Conservation (phyloP, 164 flowering plant genomes). For the Litsea cubeba region DNA sequence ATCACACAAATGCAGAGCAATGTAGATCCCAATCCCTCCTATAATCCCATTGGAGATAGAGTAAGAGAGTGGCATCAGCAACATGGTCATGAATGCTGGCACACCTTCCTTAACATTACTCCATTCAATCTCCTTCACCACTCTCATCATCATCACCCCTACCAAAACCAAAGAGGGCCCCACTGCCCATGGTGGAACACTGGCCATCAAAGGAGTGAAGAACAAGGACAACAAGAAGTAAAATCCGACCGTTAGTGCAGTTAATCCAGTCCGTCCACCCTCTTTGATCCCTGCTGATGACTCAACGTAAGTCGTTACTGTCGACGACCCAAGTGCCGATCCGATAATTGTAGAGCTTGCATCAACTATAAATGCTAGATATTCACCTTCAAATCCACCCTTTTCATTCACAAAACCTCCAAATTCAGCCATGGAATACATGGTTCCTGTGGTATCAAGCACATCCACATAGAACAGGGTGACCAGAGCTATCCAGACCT, state of each 20-base stretch:
- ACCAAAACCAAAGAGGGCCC: slow-evolving; percentile 83
- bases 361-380: slow-evolving; percentile 70
- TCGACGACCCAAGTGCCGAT: slow-evolving; percentile 61
- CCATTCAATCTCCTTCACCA: slow-evolving; percentile 77
- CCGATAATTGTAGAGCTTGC: slow-evolving; percentile 62
- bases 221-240: slow-evolving; percentile 64
- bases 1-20: slow-evolving; percentile 56
- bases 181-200: slow-evolving; percentile 89
- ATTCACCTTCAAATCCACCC: slow-evolving; percentile 73
- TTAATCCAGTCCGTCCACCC: slow-evolving; percentile 84
- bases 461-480: slow-evolving; percentile 75
- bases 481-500: slow-evolving; percentile 64
- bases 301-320: slow-evolving; percentile 60
- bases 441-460: slow-evolving; percentile 64
- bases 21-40: slow-evolving; percentile 67
- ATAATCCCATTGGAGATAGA: slow-evolving; percentile 78
- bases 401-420: slow-evolving; percentile 57
- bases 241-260: slow-evolving; percentile 52
- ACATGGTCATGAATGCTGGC: slow-evolving; percentile 78
- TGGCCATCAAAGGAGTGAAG: slow-evolving; percentile 59
- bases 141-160: slow-evolving; percentile 86
- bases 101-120: slow-evolving; percentile 49
- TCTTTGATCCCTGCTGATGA: slow-evolving; percentile 82
- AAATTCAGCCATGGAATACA: slow-evolving; percentile 77
- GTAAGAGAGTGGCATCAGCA: slow-evolving; percentile 80